A percentile compares a stretch with the other conserved stretches of the same genome.
phyloP scores from a whole-genome alignment of 768 basidiomycete species.

The Harrya chromipes region DNA sequence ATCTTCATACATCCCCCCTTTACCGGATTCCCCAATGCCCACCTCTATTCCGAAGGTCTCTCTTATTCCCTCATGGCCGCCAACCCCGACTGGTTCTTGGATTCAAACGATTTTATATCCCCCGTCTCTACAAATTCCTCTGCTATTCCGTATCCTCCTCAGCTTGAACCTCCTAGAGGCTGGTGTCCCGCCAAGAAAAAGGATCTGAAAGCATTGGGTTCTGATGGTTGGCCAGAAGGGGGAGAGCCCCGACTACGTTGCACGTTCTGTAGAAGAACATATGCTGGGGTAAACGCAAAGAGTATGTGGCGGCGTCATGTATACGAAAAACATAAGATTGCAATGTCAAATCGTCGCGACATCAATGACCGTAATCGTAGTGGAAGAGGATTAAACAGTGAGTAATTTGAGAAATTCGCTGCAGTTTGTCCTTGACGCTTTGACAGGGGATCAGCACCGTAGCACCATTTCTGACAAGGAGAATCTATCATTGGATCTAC shows the following conservation, averaged over 20 bases:
- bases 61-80: constrained; percentile 70
- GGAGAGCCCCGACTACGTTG: constrained; percentile 78
- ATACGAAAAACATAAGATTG: constrained; percentile 87
- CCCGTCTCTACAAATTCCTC: constrained; percentile 42
- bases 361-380: constrained; percentile 56
- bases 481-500: constrained; percentile 31
- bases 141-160: constrained; percentile 69
- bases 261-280: constrained; percentile 80
- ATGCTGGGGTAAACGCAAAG: constrained; percentile 85
- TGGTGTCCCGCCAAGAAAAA: constrained; percentile 89
- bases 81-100: constrained; percentile 79
- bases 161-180: constrained; percentile 78
- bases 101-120: constrained; percentile 60
- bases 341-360: constrained; percentile 84
- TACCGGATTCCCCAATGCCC: constrained; percentile 58
- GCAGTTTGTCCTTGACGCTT: constrained; percentile 20
- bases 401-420: constrained; percentile 26
- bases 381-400: constrained; percentile 64
- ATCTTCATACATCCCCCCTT: constrained; percentile 78
- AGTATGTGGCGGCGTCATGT: constrained; percentile 91
- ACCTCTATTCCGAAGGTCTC: constrained; percentile 61
- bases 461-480: constrained; percentile 33
- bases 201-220: constrained; percentile 64
- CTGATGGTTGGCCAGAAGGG: constrained; percentile 75
- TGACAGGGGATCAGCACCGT: constrained; percentile 63